These are phyloP conservation scores for Metschnikowia kofuensis DNA, from an alignment of 805 yeast genomes.

Conservation along the genomic window DNA sequence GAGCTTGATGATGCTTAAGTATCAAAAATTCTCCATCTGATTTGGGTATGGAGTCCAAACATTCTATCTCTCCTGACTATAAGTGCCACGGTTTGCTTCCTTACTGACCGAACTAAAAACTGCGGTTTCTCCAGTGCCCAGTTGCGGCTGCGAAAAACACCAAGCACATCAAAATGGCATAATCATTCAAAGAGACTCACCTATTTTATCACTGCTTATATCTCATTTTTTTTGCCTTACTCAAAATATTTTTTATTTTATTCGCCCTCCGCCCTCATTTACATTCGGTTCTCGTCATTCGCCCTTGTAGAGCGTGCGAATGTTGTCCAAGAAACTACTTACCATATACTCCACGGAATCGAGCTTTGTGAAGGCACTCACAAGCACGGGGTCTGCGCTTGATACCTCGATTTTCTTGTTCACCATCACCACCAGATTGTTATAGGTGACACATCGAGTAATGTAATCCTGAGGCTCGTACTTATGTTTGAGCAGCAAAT, in stretches of 20 bases:
- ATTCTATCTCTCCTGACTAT: too few relatives aligned
- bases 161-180: too few relatives aligned
- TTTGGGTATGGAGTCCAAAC: too few relatives aligned
- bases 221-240: too few relatives aligned
- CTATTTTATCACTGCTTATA: too few relatives aligned
- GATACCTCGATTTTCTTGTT: slow-evolving; percentile 56
- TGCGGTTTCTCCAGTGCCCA: not conserved
- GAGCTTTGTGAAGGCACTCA: slow-evolving; percentile 61
- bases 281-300: not conserved
- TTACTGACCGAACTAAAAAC: too few relatives aligned
- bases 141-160: not conserved
- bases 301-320: slow-evolving; percentile 12
- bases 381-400: slow-evolving; percentile 64
- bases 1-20: too few relatives aligned
- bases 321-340: slow-evolving; percentile 27
- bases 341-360: slow-evolving; percentile 56
- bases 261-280: not conserved
- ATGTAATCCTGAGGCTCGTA: slow-evolving; percentile 47
- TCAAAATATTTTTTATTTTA: not conserved
- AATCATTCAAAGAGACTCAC: too few relatives aligned
- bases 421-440: slow-evolving; percentile 58
- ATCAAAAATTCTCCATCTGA: too few relatives aligned
- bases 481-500: slow-evolving; percentile 28
- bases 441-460: slow-evolving; percentile 61
- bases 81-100: too few relatives aligned